Conservation (phyloP, 371 early-diverging fungal species). For the Rhizopus microsporus region DNA sequence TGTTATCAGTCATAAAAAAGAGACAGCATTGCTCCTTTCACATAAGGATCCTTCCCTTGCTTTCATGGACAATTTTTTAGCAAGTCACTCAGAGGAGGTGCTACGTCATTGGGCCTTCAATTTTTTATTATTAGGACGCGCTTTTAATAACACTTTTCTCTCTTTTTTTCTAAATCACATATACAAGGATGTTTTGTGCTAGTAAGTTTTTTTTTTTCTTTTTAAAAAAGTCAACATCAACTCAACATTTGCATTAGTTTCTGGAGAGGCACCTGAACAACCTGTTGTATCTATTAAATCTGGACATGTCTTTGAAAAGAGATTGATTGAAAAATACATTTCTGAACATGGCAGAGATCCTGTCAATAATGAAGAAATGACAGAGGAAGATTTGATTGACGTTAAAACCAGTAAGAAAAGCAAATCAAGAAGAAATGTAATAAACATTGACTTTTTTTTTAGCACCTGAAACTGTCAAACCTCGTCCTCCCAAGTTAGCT, state of each 20-base stretch:
- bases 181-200: conserved; percentile 1
- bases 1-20: no score
- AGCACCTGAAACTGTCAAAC: conserved; percentile 76
- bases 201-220: conserved; percentile 2
- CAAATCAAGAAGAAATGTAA: background rate
- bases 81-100: no score
- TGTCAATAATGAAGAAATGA: conserved; percentile 72
- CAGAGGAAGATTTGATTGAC: conserved; percentile 78
- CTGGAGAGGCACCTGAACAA: conserved; percentile 86
- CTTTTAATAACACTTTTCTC: background rate
- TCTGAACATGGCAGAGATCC: conserved; percentile 86
- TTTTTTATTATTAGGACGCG: background rate
- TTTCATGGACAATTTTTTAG: no score
- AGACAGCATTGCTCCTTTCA: no score
- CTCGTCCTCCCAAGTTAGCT: conserved; percentile 87
- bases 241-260: conserved; percentile 57
- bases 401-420: conserved; percentile 63
- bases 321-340: conserved; percentile 86
- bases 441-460: conserved; percentile 9
- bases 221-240: background rate
- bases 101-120: background rate
- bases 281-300: conserved; percentile 87
- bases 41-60: no score
- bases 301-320: conserved; percentile 85
- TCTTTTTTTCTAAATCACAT: background rate